Base-by-base conservation (phyloP, 2,329 filamentous ascomycete genomes). In the Colletotrichum karsti region DNA sequence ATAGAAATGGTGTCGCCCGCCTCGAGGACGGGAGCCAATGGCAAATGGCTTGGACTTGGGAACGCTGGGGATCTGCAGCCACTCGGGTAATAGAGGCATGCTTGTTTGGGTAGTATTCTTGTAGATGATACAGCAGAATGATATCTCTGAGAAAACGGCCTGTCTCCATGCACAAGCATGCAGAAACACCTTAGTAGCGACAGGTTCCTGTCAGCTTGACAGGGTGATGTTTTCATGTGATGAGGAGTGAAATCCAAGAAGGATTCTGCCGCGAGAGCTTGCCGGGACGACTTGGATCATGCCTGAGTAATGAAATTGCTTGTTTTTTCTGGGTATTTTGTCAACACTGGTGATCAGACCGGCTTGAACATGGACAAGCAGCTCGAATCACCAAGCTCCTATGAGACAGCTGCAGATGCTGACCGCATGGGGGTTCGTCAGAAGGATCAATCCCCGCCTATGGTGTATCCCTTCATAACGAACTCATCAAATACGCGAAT, bases 1-100 rank as follows among this genome's bases (percentile, higher is more conserved):
- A 70, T 70, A 69, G 59, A 70, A 70, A 60, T 56, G 50, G 35
- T 42, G 63, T 37, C 28, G 58, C 53, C n/a, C 35, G 37, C 54
- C n/a, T 30, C 53, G 39, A 39, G 12, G 8, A 48, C 37, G 22
- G 22, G 57, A 12, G 22, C 58, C 58, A 53, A 48, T 61, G 35
- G 26, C 20, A 33, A n/a, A n/a, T 26, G n/a, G n/a, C 7, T 15
- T n/a, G 9, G 22, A n/a, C 13, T 46, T 20, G 10, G 24, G 33
- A 39, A 26, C 55, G 8, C 7, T 13, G 26, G 41, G 10, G 55
- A 59, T 61, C 66, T 62, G 50, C 63, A 55, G 56, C 62, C 56
- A 55, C 18, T 56, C 55, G 39, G 42, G 33, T 46, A 18, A 26
- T n/a, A 46, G 55, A 33, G 28, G 18, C 20, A 51, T 50, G 56